Evolutionary conservation across 2,329 filamentous ascomycete species (phyloP).

Genomic region (Aspergillus quadricinctus): DNA sequence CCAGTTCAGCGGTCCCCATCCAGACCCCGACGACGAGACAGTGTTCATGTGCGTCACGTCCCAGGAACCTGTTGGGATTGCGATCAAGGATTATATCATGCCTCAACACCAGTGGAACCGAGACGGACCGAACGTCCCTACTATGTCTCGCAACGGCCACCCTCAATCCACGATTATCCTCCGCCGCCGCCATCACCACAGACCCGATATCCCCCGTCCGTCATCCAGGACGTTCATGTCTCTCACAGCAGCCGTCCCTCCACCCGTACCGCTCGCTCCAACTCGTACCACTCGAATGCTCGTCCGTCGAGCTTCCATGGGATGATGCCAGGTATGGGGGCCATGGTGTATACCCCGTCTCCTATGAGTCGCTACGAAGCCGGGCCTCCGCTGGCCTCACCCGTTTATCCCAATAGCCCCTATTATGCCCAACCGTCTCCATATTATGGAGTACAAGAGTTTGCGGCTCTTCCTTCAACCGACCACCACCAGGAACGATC

Average conservation of each 20-base stretch:
- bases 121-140: conserved; percentile 30
- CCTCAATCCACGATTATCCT: conserved; percentile 26
- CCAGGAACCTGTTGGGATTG: conserved; percentile 34
- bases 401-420: conserved; percentile 30
- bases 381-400: conserved; percentile 35
- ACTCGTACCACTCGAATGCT: conserved; percentile 32
- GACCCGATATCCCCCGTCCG: conserved; percentile 24
- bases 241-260: conserved; percentile 24
- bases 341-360: conserved; percentile 25
- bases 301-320: conserved; percentile 40
- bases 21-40: conserved; percentile 31
- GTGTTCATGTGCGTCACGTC: conserved; percentile 25
- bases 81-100: conserved; percentile 32
- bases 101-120: conserved; percentile 27
- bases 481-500: conserved; percentile 32
- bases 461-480: conserved; percentile 13
- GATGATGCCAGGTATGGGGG: conserved; percentile 27
- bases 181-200: conserved; percentile 27
- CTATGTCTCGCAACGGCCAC: conserved; percentile 23
- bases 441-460: conserved; percentile 27
- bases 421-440: conserved; percentile 25
- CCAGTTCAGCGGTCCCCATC: conserved; percentile 30
- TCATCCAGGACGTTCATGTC: conserved; percentile 29
- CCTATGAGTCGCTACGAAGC: conserved; percentile 29
- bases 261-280: conserved; percentile 27